Evolutionary conservation across 768 basidiomycete genomes (phyloP).

Genomic region (Cystofilobasidium ferigula): DNA sequence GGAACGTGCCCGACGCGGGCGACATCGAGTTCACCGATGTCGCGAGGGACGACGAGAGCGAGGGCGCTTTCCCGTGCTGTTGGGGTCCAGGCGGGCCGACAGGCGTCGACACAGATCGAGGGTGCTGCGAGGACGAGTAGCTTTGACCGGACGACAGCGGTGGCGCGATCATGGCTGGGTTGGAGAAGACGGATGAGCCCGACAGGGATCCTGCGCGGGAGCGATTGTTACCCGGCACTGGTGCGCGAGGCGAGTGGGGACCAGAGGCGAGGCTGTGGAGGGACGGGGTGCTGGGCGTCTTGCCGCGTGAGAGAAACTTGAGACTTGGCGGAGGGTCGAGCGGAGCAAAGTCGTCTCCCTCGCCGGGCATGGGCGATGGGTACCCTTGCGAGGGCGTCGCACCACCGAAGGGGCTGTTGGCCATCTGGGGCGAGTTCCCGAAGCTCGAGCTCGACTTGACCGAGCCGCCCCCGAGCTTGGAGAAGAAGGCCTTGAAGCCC

Average conservation of each 20-base stretch:
- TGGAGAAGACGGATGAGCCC: slow-evolving; percentile 6
- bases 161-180: slow-evolving; percentile 5
- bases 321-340: slow-evolving; percentile 19
- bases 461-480: slow-evolving; percentile 33
- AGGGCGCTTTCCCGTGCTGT: slow-evolving; percentile 1
- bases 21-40: not conserved
- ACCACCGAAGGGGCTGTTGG: not conserved
- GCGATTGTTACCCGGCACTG: not conserved
- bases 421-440: slow-evolving; percentile 21
- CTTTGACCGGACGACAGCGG: slow-evolving; percentile 9
- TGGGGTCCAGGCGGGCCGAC: not conserved
- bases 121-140: slow-evolving; percentile 12
- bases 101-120: slow-evolving; percentile 20
- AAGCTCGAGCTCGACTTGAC: slow-evolving; percentile 17
- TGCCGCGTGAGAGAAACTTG: slow-evolving; percentile 10
- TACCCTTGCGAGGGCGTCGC: not conserved
- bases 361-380: not conserved
- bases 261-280: not conserved
- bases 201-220: not conserved
- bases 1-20: slow-evolving; percentile 13
- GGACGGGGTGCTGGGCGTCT: not conserved
- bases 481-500: slow-evolving; percentile 37
- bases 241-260: not conserved
- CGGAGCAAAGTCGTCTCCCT: not conserved
- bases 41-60: not conserved